Evolutionary conservation across 2,329 filamentous ascomycete species (phyloP), one percentile per base, ranked within the genome.

Genomic region (Arthrobotrys megalospora): DNA sequence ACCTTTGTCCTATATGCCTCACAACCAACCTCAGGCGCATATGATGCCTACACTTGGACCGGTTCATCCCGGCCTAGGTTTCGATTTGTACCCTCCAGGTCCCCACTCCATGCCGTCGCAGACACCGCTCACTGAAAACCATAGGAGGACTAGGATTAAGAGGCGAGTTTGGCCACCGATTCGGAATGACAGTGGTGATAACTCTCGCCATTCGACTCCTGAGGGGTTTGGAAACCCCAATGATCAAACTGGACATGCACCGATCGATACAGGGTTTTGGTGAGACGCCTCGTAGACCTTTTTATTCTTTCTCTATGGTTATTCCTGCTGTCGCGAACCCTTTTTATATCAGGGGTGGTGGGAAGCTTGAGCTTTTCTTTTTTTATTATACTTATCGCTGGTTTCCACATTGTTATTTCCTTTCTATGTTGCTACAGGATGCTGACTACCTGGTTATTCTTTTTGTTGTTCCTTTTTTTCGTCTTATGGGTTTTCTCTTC

Each of bases 401-500:
- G 24, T 32, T 24, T 21, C 24, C n/a, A 21, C 19, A 11, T 43
- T 11, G 43, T 32, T n/a, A 38, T 32, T 67, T 28, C 38, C 55
- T 36, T 50, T 16, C 4, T n/a, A 47, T 60, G 6, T 55, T 68
- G n/a, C 12, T 52, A 34, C 48, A 55, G 47, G 63, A 12, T 24
- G 45, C 32, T 16, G 12, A 38, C 32, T 68, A 36, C 47, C 45
- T 50, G 6, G 12, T 21, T 12, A 38, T 21, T 58, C 3, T 21
- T 58, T 1, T 6, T 8, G 6, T 38, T 14, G n/a, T n/a, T 47
- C 14, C 34, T 16, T 24, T 1, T 70, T 50, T 41, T 24, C 14
- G 7, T 38, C 10, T 58, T 38, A 36, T 32, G 32, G 48, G 50
- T 36, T 47, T 53, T 24, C 34, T 62, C 47, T 16, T 38, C 10